These are phyloP conservation scores for Micromonas pusilla DNA, from an alignment of 139 green algal species.

Conservation along the genomic window DNA sequence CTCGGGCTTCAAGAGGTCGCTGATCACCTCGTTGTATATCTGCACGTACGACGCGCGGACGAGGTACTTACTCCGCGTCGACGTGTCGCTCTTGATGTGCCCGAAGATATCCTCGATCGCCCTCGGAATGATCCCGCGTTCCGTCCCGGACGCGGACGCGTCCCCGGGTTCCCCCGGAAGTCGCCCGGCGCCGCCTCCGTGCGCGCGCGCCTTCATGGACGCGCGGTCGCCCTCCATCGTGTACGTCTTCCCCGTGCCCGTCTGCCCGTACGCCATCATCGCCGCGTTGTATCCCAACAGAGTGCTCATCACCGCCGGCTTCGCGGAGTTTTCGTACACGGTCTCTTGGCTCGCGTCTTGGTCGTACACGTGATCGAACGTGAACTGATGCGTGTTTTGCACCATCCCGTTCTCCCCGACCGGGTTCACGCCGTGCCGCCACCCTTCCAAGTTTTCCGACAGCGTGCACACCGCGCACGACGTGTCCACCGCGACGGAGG, in stretches of 20 bases:
- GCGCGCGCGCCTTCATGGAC: not conserved
- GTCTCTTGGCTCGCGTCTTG: slow-evolving; percentile 63
- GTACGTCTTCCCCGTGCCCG: slow-evolving; percentile 40
- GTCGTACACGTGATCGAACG: slow-evolving; percentile 86
- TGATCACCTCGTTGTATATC: slow-evolving; percentile 97
- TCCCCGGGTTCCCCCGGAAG: not conserved
- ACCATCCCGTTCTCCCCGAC: not conserved
- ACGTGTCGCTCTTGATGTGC: slow-evolving; percentile 76
- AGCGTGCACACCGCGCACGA: not conserved
- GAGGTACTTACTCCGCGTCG: slow-evolving; percentile 72
- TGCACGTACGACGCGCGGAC: slow-evolving; percentile 86
- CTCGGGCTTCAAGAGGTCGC: slow-evolving; percentile 88
- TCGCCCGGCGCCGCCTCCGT: not conserved
- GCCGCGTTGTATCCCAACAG: slow-evolving; percentile 47
- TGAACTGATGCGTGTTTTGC: slow-evolving; percentile 51
- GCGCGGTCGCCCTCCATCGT: slow-evolving; percentile 34
- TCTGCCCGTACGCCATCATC: slow-evolving; percentile 42
- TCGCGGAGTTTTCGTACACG: slow-evolving; percentile 70
- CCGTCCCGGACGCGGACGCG: not conserved
- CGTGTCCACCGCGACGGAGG: not conserved
- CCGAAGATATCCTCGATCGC: slow-evolving; percentile 91
- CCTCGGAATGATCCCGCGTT: slow-evolving; percentile 81
- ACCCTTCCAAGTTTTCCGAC: slow-evolving; percentile 8
- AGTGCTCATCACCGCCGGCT: slow-evolving; percentile 65
- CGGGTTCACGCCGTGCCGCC: not conserved